Evolutionary conservation across 371 early-diverging fungal genomes (phyloP).

Genomic region (Haplosporangium sp.): DNA sequence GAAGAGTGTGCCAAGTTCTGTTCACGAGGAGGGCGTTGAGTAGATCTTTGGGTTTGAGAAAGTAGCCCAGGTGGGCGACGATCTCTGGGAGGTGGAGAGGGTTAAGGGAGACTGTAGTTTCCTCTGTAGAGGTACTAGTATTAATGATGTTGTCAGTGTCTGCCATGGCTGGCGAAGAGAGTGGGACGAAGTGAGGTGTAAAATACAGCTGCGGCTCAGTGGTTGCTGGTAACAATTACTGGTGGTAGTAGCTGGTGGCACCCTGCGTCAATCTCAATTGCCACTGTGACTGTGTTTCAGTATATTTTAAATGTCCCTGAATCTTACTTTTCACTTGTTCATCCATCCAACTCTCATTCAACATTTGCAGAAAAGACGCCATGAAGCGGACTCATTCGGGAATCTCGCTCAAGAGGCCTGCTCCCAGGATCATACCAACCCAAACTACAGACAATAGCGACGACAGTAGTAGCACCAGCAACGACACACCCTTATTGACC

Average conservation of each 20-base stretch:
- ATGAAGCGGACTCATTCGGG: conserved; percentile 48
- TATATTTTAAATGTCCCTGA: not conserved
- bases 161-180: not conserved
- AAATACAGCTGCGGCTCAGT: too few species aligned
- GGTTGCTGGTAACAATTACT: too few species aligned
- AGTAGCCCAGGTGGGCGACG: conserved; percentile 12
- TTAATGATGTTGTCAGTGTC: not conserved
- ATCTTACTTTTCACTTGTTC: not conserved
- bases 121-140: not conserved
- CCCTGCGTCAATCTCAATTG: too few species aligned
- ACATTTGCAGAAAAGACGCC: not conserved
- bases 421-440: conserved; percentile 6
- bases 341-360: not conserved
- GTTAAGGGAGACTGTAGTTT: not conserved
- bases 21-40: conserved; percentile 17
- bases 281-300: too few species aligned
- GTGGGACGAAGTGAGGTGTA: too few species aligned
- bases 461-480: not conserved
- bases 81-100: conserved; percentile 18
- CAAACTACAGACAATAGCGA: conserved; percentile 3
- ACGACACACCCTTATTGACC: not conserved
- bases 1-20: conserved; percentile 11
- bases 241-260: too few species aligned
- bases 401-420: conserved; percentile 46
- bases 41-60: conserved; percentile 7